Evolutionary conservation across 129 eudicot genomes (phyloP).

Genomic region (Tagetes patula): DNA sequence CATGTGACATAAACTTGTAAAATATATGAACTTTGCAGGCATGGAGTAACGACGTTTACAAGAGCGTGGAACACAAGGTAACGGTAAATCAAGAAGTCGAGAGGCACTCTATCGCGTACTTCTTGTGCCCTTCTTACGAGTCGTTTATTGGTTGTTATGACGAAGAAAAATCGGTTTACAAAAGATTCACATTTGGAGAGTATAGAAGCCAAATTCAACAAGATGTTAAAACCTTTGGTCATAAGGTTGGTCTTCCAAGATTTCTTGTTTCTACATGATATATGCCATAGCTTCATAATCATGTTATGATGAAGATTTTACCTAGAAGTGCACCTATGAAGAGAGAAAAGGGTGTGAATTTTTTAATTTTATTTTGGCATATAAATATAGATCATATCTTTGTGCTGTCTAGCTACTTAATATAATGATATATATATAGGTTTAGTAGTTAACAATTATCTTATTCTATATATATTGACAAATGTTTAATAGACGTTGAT

Average conservation of each 20-base stretch:
- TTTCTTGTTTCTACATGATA: slow-evolving; percentile 35
- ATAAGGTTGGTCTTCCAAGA: slow-evolving; percentile 60
- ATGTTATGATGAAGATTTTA: background rate
- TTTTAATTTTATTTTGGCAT: background rate
- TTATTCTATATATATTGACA: background rate
- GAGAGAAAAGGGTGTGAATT: background rate
- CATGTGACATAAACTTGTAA: slow-evolving; percentile 22
- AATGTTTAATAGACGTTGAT: background rate
- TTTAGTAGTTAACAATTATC: background rate
- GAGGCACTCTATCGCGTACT: slow-evolving; percentile 58
- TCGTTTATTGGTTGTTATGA: slow-evolving; percentile 47
- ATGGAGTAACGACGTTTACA: slow-evolving; percentile 60
- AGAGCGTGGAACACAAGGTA: slow-evolving; percentile 60
- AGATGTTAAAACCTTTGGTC: slow-evolving; percentile 49
- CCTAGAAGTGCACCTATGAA: background rate
- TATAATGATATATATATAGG: slow-evolving; percentile 3
- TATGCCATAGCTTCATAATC: background rate
- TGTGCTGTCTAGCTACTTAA: background rate
- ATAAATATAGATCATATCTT: background rate
- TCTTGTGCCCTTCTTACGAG: slow-evolving; percentile 57
- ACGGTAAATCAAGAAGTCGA: slow-evolving; percentile 45
- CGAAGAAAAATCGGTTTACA: slow-evolving; percentile 40
- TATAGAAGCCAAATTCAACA: slow-evolving; percentile 53
- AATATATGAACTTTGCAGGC: slow-evolving; percentile 44
- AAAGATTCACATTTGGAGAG: slow-evolving; percentile 50